These are phyloP conservation scores for Elaphomyces granulatus DNA, from an alignment of 495 filamentous ascomycete species.

Conservation along the genomic window DNA sequence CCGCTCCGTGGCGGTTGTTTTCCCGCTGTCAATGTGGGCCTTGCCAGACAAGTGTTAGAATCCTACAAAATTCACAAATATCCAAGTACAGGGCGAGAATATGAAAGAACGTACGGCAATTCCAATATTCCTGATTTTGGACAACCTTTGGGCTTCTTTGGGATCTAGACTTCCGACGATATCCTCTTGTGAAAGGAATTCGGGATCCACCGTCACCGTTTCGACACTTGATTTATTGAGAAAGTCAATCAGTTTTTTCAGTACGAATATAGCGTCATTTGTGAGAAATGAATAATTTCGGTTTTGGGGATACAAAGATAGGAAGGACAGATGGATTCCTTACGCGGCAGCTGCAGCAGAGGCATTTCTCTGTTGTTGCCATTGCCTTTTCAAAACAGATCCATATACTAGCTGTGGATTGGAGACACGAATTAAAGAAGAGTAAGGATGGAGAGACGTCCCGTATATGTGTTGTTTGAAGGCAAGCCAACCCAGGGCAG, in stretches of 20 bases:
- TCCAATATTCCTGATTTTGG: slow-evolving; percentile 85
- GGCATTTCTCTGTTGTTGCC: slow-evolving; percentile 28
- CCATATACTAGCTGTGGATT: slow-evolving; percentile 21
- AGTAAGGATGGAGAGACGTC: slow-evolving; percentile 1
- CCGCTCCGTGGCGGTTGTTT: slow-evolving; percentile 93
- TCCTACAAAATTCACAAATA: no score
- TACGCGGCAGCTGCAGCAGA: slow-evolving; percentile 31
- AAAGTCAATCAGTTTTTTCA: background rate
- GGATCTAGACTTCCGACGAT: slow-evolving; percentile 64
- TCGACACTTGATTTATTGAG: slow-evolving; percentile 19
- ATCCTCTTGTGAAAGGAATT: slow-evolving; percentile 44
- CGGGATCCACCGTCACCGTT: slow-evolving; percentile 49
- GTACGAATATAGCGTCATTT: background rate
- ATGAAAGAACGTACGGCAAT: slow-evolving; percentile 57
- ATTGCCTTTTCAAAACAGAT: slow-evolving; percentile 23
- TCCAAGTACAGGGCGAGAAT: slow-evolving; percentile 11
- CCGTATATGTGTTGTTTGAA: slow-evolving; percentile 1
- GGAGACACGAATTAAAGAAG: background rate
- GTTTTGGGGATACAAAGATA: background rate
- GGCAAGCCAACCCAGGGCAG: background rate
- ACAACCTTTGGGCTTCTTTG: slow-evolving; percentile 58
- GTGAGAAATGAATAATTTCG: background rate
- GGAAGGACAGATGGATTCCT: slow-evolving; percentile 10
- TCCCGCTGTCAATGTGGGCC: slow-evolving; percentile 98
- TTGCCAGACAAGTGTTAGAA: slow-evolving; percentile 20